Base-by-base conservation (phyloP, 495 filamentous ascomycete genomes). In the Aspergillus mulundensis region DNA sequence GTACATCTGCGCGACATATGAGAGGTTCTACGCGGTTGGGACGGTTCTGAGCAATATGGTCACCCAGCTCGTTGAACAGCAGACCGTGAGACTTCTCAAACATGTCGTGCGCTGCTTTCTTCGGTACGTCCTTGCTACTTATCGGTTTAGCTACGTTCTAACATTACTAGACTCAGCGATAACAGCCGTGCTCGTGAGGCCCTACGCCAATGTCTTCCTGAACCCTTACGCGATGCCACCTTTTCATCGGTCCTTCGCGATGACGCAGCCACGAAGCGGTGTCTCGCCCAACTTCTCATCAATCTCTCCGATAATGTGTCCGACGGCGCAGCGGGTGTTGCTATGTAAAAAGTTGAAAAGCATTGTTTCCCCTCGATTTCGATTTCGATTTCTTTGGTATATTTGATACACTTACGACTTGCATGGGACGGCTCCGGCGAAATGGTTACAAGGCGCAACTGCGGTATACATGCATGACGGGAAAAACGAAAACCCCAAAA, bases 31-130 rank as follows among this genome's bases (percentile, higher is more conserved):
- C 60, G 94, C 94, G 1, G 94, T 99, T 8, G 94, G 94, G 11
- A 99, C 94, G 0, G 94, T 99, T 24, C 78, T 99, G 45, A 96
- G 90, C 75, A 99, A 97, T 63, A 99, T 99, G 94, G 94, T 99
- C 32, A 87, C 85, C 39, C 92, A 97, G 71, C 79, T 99, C 19
- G 95, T 97, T 39, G 94, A 99, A 70, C 91, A 96, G 65, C 94
- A 97, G 74, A 99, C 94, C 0, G 95, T 95, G 34, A 79, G 94
- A 41, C 80, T 99, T 24, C 82, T 99, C 18, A 99, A 99, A 81
- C 94, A 99, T 64, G 94, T 99, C 49, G 95, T 99, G 21, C 82
- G 94, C 51, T 99, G 94, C 73, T 99, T 99, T 69, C 81, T 99
- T 64, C 81, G 94, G 88, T 95, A 73, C 61, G 86, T 72, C 20